These are phyloP conservation scores for Jackrogersella multiformis DNA, from an alignment of 495 filamentous ascomycete species.

Conservation along the genomic window DNA sequence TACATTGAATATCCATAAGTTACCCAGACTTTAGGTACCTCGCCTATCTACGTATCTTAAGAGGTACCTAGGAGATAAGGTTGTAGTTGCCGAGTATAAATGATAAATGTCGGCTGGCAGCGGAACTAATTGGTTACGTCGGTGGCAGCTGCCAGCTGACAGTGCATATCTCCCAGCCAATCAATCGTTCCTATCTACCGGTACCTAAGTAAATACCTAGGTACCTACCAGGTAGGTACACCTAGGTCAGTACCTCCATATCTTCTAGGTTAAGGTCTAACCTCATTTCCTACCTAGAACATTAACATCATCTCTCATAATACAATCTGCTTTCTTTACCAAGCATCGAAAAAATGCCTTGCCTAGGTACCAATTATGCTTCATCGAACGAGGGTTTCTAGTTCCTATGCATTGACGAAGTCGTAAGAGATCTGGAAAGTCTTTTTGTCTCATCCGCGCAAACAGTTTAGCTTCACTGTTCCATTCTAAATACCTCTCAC, in stretches of 20 bases:
- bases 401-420: background rate
- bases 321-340: no score
- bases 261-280: no score
- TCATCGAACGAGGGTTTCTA: background rate
- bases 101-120: background rate
- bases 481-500: background rate
- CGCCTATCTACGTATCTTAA: no score
- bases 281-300: no score
- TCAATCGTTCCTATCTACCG: background rate
- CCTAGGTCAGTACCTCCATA: no score
- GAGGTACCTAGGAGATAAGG: no score
- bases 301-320: no score
- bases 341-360: background rate
- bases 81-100: background rate
- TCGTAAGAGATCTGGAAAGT: background rate
- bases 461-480: background rate
- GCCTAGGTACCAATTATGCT: background rate
- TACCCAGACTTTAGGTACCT: no score
- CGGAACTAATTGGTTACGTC: background rate
- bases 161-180: background rate
- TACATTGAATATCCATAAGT: no score
- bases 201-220: no score
- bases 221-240: no score
- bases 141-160: background rate
- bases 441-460: background rate